These are phyloP conservation scores for Drosera capensis DNA, from an alignment of 148 eudicot genomes.

Conservation along the genomic window DNA sequence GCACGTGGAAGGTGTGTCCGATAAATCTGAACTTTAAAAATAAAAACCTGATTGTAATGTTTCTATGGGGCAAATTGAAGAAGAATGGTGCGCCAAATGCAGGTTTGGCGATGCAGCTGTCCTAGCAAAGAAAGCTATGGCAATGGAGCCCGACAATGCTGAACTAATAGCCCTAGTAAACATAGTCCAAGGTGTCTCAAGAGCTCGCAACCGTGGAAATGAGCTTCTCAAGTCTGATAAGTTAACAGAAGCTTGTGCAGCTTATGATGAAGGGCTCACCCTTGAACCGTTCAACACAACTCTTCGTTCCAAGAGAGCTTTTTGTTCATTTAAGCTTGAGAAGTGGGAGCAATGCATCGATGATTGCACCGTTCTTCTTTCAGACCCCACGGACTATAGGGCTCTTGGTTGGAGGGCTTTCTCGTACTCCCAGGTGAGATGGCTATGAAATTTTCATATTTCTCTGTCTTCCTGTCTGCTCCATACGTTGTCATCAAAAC, in stretches of 20 bases:
- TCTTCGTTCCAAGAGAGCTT: slow-evolving; percentile 87
- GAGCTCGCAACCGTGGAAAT: slow-evolving; percentile 83
- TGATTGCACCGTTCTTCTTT: slow-evolving; percentile 73
- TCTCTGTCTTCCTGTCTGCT: no score
- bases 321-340: slow-evolving; percentile 84
- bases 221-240: slow-evolving; percentile 77
- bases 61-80: slow-evolving; percentile 14
- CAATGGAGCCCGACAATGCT: slow-evolving; percentile 35
- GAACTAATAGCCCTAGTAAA: slow-evolving; percentile 44
- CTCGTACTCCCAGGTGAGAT: slow-evolving; percentile 73
- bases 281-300: slow-evolving; percentile 65
- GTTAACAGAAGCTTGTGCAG: slow-evolving; percentile 76
- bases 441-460: slow-evolving; percentile 1
- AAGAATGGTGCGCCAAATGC: slow-evolving; percentile 34
- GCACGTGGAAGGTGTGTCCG: slow-evolving; percentile 55
- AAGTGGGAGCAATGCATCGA: slow-evolving; percentile 65
- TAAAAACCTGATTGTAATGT: neutral
- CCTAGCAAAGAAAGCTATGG: slow-evolving; percentile 49
- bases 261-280: slow-evolving; percentile 83
- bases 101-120: slow-evolving; percentile 80
- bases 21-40: slow-evolving; percentile 1
- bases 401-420: slow-evolving; percentile 86
- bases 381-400: slow-evolving; percentile 69
- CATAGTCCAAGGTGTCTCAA: slow-evolving; percentile 47
- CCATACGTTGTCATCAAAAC: no score